Base-by-base conservation (phyloP, 2,329 filamentous ascomycete genomes). In the Geosmithia flava region DNA sequence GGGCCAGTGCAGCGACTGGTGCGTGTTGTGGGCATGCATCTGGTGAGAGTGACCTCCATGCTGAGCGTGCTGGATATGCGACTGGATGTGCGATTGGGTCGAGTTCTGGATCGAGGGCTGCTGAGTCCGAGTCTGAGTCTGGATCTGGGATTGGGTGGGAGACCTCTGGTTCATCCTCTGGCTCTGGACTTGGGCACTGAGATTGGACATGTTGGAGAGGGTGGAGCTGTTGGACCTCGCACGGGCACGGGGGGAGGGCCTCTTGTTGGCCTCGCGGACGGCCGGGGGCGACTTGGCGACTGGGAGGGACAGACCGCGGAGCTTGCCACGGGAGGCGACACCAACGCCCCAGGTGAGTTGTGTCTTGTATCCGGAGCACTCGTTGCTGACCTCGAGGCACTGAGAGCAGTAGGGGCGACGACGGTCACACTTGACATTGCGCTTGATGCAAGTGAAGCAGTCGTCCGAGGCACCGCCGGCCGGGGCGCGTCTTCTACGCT, bases 261-360 rank as follows among this genome's bases (percentile, higher is more conserved):
- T 52, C 60, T 75, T 75, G 64, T 77, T 79, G 47, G 62, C 58
- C 49, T 69, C 64, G 46, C 65, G 68, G 42, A 70, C 63, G 55
- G 78, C 75, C 0, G 76, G 76, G 20, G 76, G 73, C 10, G 76
- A 67, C 61, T 80, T 81, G 49, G 78, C 80, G 52, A 83, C 75
- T 50, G 80, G 80, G 50, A 95, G 71, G 49, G 90, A 90, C 55
- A 96, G 74, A 40, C 91, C 91, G 52, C 91, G 81, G 53, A 97
- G 80, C 72, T 97, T 97, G 61, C 91, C 91, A 59, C 91, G 83
- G 67, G 90, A 96, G 49, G 91, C 91, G 50, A 97, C 91, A 47
- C 91, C 91, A 45, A 96, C 87, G 42, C 89, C 89, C 91, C 91
- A 97, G 44, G 91, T 97, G 66, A 97, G 75, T 57, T 91, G 90